phyloP scores from a whole-genome alignment of 306 rosid genomes.

The Sindora glabra region DNA sequence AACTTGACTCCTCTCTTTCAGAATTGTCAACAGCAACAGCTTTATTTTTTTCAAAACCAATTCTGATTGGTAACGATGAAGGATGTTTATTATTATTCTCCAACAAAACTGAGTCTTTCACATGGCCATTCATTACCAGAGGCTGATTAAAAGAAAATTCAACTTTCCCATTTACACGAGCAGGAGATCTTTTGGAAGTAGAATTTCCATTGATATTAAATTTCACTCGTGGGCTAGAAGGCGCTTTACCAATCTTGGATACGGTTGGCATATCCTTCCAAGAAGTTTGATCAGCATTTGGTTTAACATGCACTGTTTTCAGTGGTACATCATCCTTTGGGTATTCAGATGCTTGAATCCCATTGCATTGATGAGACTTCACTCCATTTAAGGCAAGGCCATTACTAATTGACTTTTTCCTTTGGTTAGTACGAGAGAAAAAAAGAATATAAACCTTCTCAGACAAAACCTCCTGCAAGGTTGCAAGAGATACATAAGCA shows the following conservation, averaged over 20 bases:
- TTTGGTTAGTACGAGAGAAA: constrained; percentile 81
- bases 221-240: constrained; percentile 42
- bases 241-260: constrained; percentile 46
- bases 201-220: constrained; percentile 49
- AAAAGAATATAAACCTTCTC: constrained; percentile 94
- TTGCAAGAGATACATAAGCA: constrained; percentile 69
- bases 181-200: constrained; percentile 39
- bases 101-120: constrained; percentile 29
- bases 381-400: constrained; percentile 51
- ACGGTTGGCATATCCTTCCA: constrained; percentile 33
- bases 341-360: constrained; percentile 44
- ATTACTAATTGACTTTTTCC: constrained; percentile 38
- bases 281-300: constrained; percentile 40
- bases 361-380: constrained; percentile 55
- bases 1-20: constrained; percentile 17
- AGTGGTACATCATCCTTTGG: constrained; percentile 35
- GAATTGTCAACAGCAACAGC: constrained; percentile 21
- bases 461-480: constrained; percentile 77
- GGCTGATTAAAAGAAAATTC: constrained; percentile 31
- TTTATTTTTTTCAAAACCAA: constrained; percentile 34
- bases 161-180: constrained; percentile 50
- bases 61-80: constrained; percentile 25
- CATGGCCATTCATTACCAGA: constrained; percentile 39
- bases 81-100: constrained; percentile 45
- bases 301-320: constrained; percentile 39